Evolutionary conservation across 192 early-diverging fungal genomes (phyloP), one percentile per base, ranked within the genome.

Genomic region (Gigaspora rosea): DNA sequence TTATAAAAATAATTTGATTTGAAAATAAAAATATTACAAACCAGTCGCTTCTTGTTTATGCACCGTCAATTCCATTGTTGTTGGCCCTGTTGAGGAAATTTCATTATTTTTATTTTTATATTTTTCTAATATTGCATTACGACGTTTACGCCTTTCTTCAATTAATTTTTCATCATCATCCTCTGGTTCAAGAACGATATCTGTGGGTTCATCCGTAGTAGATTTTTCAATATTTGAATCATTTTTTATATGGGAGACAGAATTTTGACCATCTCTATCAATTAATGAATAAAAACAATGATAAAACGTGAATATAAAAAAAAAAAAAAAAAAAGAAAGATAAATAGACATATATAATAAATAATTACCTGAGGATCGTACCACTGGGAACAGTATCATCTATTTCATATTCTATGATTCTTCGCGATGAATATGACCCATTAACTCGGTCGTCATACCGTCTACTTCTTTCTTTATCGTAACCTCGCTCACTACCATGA

Each of bases 71-170:
- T 54, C 46, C 73, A 54, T 61, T 73, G 77, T 47, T 78, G 62
- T 76, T 22, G 48, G 32, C 47, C 77, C 78, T 86, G 75, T 56
- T 46, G 46, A 48, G 11, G 13, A 66, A 69, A 79, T 54, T 57
- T 84, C 73, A 57, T 54, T 81, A 16, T 78, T 80, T 46, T 87
- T 78, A 62, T 83, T 79, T 73, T 92, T 85, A 78, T 92, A 84
- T 78, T 92, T 90, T 69, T 88, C 82, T 58, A 97, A 68, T 62
- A 97, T 95, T 36, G 88, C 93, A 73, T 85, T 85, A 68, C 94
- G 86, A 35, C 92, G 87, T 76, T 88, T 90, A 49, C 95, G 88
- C 8, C 95, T 89, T 85, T 95, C 95, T 78, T 96, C 94, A 73
- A 97, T 91, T 67, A 94, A 70, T 61, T 87, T 83, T 71, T 94